Percentiles rank a stretch among this genome's conserved stretches.
Conservation (phyloP, 768 basidiomycete genomes). For the Melanogaster broomeanus region DNA sequence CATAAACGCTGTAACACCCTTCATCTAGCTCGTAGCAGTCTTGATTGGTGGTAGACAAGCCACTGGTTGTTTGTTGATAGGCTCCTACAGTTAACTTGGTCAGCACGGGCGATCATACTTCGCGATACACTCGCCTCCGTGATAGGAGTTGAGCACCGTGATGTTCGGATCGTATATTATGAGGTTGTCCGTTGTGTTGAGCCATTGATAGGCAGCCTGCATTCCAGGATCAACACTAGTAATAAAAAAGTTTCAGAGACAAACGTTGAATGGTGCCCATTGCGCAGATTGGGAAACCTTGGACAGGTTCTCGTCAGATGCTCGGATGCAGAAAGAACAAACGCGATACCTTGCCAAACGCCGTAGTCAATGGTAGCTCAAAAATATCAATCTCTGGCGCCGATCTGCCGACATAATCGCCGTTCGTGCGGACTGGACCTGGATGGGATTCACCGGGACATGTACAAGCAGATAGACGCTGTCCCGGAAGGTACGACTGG, state of each 20-base stretch:
- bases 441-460: conserved; percentile 60
- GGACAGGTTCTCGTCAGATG: conserved; percentile 7
- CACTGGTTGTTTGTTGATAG: conserved; percentile 43
- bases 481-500: conserved; percentile 54
- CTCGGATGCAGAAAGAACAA: conserved; percentile 1
- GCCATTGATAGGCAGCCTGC: conserved; percentile 46
- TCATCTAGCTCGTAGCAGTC: conserved; percentile 44
- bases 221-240: conserved; percentile 1
- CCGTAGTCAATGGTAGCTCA: conserved; percentile 44
- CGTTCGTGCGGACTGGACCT: conserved; percentile 50
- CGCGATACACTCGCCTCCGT: conserved; percentile 38
- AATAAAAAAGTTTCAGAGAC: not conserved
- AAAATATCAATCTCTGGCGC: conserved; percentile 66
- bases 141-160: conserved; percentile 43
- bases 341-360: conserved; percentile 34
- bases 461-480: conserved; percentile 58
- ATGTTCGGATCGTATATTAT: conserved; percentile 38
- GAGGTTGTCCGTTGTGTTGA: conserved; percentile 36
- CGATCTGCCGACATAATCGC: conserved; percentile 50
- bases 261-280: conserved; percentile 39
- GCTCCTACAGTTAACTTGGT: conserved; percentile 22
- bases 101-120: not conserved
- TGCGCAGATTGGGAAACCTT: conserved; percentile 59
- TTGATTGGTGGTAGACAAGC: conserved; percentile 39
- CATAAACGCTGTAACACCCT: conserved; percentile 49